Conservation (phyloP, 2,329 filamentous ascomycete genomes). For the Aspergillus eucalypticola region DNA sequence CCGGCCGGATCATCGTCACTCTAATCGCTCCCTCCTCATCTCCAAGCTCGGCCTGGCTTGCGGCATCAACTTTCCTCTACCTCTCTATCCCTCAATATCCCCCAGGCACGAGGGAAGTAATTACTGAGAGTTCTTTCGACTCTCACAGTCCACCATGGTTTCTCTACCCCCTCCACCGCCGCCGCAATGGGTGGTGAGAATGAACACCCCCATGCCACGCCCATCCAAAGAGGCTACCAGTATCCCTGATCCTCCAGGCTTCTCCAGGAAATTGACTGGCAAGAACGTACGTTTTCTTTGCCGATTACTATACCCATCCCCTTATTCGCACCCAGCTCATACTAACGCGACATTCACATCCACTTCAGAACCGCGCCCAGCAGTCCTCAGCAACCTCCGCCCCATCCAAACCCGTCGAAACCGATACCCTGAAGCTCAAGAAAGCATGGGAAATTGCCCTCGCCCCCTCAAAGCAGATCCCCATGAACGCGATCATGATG, state of each 20-base stretch:
- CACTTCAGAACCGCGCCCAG: constrained; percentile 32
- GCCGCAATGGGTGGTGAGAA: constrained; percentile 80
- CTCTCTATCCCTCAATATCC: neutral
- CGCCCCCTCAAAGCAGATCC: constrained; percentile 86
- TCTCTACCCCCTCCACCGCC: constrained; percentile 46
- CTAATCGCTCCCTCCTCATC: constrained; percentile 13
- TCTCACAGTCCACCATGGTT: constrained; percentile 21
- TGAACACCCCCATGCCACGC: constrained; percentile 70
- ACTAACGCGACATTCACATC: neutral
- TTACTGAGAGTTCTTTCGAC: neutral
- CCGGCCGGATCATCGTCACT: constrained; percentile 21
- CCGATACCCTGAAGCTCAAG: constrained; percentile 94
- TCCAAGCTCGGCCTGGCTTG: neutral
- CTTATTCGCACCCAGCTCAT: neutral
- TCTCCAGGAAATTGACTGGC: constrained; percentile 54
- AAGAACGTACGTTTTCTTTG: constrained; percentile 33
- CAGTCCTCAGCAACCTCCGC: constrained; percentile 26
- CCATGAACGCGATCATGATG: constrained; percentile 99
- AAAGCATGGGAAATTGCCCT: constrained; percentile 98
- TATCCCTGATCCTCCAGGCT: constrained; percentile 86
- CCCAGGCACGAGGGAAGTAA: neutral
- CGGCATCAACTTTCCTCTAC: neutral
- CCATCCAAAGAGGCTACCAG: constrained; percentile 60
- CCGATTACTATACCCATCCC: neutral
- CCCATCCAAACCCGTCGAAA: constrained; percentile 66